Evolutionary conservation across 768 basidiomycete genomes (phyloP).

Genomic region (Mycena alexandri): DNA sequence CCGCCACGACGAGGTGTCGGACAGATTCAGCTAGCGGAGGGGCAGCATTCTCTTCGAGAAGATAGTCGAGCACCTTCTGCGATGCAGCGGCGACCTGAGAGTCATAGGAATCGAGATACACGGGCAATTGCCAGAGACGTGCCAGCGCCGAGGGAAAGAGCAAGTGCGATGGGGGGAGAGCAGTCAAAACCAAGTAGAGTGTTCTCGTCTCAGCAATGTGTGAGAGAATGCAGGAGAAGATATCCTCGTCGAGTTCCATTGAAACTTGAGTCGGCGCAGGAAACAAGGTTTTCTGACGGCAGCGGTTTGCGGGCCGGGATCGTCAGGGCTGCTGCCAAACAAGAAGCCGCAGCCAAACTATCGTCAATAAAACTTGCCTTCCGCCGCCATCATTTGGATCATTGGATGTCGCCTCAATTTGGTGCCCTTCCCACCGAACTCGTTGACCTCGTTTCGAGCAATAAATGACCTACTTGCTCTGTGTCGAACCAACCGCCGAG

Average conservation of each 20-base stretch:
- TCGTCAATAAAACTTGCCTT: no score
- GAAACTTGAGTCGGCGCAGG: no score
- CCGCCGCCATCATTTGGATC: no score
- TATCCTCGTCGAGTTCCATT: constrained; percentile 22
- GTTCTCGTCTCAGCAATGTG: constrained; percentile 23
- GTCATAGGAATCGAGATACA: constrained; percentile 31
- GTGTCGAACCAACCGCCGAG: no score
- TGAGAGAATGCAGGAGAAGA: constrained; percentile 26
- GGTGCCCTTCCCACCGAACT: no score
- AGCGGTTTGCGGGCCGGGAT: no score
- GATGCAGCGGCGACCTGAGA: constrained; percentile 19
- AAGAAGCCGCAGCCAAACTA: no score
- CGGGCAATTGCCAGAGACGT: constrained; percentile 29
- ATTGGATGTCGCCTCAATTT: no score
- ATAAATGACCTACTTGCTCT: no score
- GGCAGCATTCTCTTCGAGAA: not conserved
- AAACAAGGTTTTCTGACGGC: no score
- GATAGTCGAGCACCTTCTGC: constrained; percentile 14
- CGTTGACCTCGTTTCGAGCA: no score
- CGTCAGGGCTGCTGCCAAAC: no score
- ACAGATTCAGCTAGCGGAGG: not conserved
- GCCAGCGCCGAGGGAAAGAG: constrained; percentile 22
- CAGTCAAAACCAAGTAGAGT: constrained; percentile 12
- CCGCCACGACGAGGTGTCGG: constrained; percentile 10
- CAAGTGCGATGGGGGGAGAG: constrained; percentile 19